Evolutionary conservation across 225 moss, liverwort and hornwort genomes (phyloP), one percentile per base, ranked within the genome.

Genomic region (Marchantia paleacea): DNA sequence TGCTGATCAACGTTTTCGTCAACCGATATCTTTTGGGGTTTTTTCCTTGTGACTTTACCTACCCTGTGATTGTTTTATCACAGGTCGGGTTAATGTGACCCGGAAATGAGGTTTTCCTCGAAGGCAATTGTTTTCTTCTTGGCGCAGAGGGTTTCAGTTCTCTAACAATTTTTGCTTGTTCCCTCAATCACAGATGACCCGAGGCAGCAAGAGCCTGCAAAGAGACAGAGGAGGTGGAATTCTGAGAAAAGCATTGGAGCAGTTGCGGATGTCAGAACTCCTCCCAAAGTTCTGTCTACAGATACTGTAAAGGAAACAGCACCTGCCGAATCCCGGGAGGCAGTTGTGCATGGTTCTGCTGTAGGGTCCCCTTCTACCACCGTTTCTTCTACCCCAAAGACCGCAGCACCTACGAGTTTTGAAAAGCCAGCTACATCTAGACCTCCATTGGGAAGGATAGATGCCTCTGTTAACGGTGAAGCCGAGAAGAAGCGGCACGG

Each of bases 161-260:
- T n/a, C 29, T 15, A 73, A 12, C 57, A 29, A 29, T 39, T 7
- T 30, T 20, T 6, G 39, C 8, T 48, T 84, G 9, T 55, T 10
- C 19, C 15, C 75, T 79, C 61, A 51, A 80, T 64, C 76, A 74
- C 83, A 84, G 97, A 92, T 78, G 92, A 99, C 54, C 55, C 74
- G n/a, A 83, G 88, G 69, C 79, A 84, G 47, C 87, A 83, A 85
- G 99, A 99, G 86, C 99, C 95, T 65, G 82, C 94, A n/a, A 99
- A 94, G 78, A 89, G 99, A 78, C 90, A 90, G 73, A 92, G 99
- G 75, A 90, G 95, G 62, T 99, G 99, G 99, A 95, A 94, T 86
- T 85, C 99, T 76, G 87, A 88, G 9, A 94, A 92, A 68, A 89
- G 81, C 61, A 84, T 31, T 47, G 84, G 78, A 78, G 78, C 78